Percentiles rank a stretch among this genome's conserved stretches.
These are phyloP conservation scores for Hysterium pulicare DNA, from an alignment of 2,329 filamentous ascomycete species.

Conservation along the genomic window DNA sequence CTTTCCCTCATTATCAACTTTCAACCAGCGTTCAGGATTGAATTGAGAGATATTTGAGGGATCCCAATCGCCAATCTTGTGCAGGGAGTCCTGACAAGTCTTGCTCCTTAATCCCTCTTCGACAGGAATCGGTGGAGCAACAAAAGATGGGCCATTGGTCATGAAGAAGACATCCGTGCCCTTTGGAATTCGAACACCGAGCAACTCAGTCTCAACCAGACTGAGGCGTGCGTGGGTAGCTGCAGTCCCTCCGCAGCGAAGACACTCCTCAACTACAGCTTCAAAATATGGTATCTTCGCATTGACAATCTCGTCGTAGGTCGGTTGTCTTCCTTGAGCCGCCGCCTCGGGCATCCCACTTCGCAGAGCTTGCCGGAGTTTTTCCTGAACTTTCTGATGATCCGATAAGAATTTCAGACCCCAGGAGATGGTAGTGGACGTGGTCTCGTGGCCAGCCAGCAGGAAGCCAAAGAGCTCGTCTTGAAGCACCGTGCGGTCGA, in stretches of 20 bases:
- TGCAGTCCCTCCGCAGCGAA: constrained; percentile 31
- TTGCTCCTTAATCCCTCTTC: constrained; percentile 27
- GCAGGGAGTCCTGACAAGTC: constrained; percentile 22
- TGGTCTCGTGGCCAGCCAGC: too few relatives aligned
- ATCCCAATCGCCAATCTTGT: constrained; percentile 21
- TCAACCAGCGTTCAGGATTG: constrained; percentile 42
- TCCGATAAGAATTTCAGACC: too few relatives aligned
- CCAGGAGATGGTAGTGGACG: too few relatives aligned
- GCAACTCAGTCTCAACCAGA: constrained; percentile 37
- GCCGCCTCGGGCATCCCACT: too few relatives aligned
- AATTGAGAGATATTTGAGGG: constrained; percentile 28
- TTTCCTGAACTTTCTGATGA: too few relatives aligned
- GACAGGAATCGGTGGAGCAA: constrained; percentile 13
- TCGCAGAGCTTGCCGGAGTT: too few relatives aligned
- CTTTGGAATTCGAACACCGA: constrained; percentile 41
- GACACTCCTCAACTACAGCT: constrained; percentile 40
- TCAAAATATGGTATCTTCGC: constrained; percentile 45
- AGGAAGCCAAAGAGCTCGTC: too few relatives aligned
- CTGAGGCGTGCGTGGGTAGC: constrained; percentile 26
- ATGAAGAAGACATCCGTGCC: constrained; percentile 36
- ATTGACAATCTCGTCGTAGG: too few relatives aligned
- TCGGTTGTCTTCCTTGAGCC: too few relatives aligned
- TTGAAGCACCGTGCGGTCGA: too few relatives aligned
- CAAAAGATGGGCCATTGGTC: constrained; percentile 13
- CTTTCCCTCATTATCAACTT: constrained; percentile 12